Evolutionary conservation across 2,329 filamentous ascomycete species (phyloP), one percentile per base, ranked within the genome.

Genomic region (Beauveria rudraprayagi): DNA sequence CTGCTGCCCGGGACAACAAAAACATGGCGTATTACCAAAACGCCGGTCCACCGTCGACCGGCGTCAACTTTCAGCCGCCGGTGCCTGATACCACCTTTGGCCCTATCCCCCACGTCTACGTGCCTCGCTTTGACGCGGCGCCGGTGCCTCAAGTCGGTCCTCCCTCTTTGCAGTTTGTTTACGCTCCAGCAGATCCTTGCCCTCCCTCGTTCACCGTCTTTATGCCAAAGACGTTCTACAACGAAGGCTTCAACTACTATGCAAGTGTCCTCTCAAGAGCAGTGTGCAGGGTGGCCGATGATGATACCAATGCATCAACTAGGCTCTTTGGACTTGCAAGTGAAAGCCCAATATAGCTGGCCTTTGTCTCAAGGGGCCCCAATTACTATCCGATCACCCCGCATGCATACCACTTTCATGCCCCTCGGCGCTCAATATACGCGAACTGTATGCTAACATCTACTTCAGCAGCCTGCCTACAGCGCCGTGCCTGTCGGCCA

Each of bases 81-180:
- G 81, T 83, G 17, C 81, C 82, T 3, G 81, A 84, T 65, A 84
- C 82, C 17, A 80, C 79, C 48, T 76, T 78, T 68, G 84, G 83
- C 3, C 78, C 81, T 2, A 80, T 81, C 61, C 67, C 76, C 30
- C 82, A 86, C 64, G 76, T 77, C 22, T 86, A 84, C 65, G 72
- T 81, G 57, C 83, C 84, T 64, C 82, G 81, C 48, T 76, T 75
- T 65, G 82, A 84, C 66, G 70, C 67, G 48, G 69, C 69, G 30
- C 56, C 69, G 64, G 65, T 69, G 66, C 63, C 67, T 68, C 70
- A 70, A 70, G 71, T 76, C 66, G 68, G 70, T 73, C 61, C 66
- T 61, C 68, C 69, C 64, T 64, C 66, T 66, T 61, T 67, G 61
- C 67, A 68, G 41, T 66, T 70, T 66, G 62, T 71, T 68, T 60